Evolutionary conservation across 129 eudicot species (phyloP).

Genomic region (Artemisia argyi): DNA sequence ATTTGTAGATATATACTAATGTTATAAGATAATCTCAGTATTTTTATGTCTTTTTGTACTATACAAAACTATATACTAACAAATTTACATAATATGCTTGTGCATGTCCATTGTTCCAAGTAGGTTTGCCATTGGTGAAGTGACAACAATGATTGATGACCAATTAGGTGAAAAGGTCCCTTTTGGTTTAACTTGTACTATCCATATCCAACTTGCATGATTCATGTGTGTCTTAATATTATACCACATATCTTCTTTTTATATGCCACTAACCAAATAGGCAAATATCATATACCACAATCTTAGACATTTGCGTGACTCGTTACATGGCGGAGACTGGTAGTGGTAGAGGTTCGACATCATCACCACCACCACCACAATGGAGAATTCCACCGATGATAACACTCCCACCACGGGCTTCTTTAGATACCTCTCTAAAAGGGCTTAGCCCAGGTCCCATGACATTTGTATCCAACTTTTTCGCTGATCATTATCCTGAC

Average conservation of each 20-base stretch:
- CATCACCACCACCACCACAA: neutral
- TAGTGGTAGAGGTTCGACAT: neutral
- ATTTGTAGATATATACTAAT: too few relatives aligned
- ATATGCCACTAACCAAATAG: conserved; percentile 9
- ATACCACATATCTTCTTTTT: conserved; percentile 7
- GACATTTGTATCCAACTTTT: conserved; percentile 38
- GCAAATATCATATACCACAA: conserved; percentile 7
- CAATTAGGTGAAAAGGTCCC: conserved; percentile 20
- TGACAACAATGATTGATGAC: neutral
- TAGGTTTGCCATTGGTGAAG: neutral
- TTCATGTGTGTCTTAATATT: neutral
- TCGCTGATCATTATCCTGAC: conserved; percentile 29
- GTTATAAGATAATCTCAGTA: too few relatives aligned
- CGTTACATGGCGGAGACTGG: conserved; percentile 6
- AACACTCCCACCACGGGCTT: conserved; percentile 25
- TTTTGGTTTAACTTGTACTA: conserved; percentile 4
- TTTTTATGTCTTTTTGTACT: too few relatives aligned
- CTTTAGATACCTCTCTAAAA: neutral
- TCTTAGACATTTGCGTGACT: neutral
- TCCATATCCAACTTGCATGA: conserved; percentile 2
- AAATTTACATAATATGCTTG: too few relatives aligned
- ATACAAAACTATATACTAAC: too few relatives aligned
- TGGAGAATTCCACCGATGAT: conserved; percentile 20
- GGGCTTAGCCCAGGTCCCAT: conserved; percentile 37
- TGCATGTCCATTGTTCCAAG: too few relatives aligned